Percentiles rank a stretch among this genome's conserved stretches.
These are phyloP conservation scores for Thalassiosira pacifica DNA, from an alignment of 352 stramenopile species.

Conservation along the genomic window DNA sequence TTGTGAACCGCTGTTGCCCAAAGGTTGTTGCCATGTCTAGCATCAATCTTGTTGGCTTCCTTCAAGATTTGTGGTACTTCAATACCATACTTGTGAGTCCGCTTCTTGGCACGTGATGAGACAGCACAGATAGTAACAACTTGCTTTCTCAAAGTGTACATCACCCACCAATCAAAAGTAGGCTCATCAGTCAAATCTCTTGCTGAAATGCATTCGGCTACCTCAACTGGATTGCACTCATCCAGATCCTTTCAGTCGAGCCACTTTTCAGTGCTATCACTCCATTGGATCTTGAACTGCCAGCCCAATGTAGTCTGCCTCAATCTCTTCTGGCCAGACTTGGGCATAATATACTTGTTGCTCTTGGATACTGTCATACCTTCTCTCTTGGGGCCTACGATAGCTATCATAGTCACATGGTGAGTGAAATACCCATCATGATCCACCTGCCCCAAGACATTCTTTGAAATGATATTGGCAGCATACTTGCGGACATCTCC, in stretches of 20 bases:
- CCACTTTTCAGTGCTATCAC: slow-evolving; percentile 53
- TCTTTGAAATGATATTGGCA: slow-evolving; percentile 56
- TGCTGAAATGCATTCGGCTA: slow-evolving; percentile 35
- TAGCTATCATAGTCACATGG: slow-evolving; percentile 27
- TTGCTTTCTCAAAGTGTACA: slow-evolving; percentile 46
- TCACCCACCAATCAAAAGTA: slow-evolving; percentile 72
- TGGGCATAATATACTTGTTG: slow-evolving; percentile 15
- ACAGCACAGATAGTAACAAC: slow-evolving; percentile 57
- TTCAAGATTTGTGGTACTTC: slow-evolving; percentile 57
- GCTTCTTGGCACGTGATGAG: slow-evolving; percentile 37
- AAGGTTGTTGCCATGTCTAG: slow-evolving; percentile 55
- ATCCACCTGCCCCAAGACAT: no score
- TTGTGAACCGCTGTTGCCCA: slow-evolving; percentile 66
- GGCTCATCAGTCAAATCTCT: slow-evolving; percentile 48
- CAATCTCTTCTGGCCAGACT: not conserved
- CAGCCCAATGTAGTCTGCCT: slow-evolving; percentile 26
- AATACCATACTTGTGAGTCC: slow-evolving; percentile 72
- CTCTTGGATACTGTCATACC: slow-evolving; percentile 1
- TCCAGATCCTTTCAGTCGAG: slow-evolving; percentile 24
- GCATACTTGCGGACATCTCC: slow-evolving; percentile 40
- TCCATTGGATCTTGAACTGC: slow-evolving; percentile 43
- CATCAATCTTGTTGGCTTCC: slow-evolving; percentile 56
- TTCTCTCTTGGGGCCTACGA: slow-evolving; percentile 33
- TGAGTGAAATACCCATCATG: no score
- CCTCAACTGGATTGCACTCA: slow-evolving; percentile 14